Evolutionary conservation across 2,329 filamentous ascomycete genomes (phyloP).

Genomic region (Botryosphaeria dothidea): DNA sequence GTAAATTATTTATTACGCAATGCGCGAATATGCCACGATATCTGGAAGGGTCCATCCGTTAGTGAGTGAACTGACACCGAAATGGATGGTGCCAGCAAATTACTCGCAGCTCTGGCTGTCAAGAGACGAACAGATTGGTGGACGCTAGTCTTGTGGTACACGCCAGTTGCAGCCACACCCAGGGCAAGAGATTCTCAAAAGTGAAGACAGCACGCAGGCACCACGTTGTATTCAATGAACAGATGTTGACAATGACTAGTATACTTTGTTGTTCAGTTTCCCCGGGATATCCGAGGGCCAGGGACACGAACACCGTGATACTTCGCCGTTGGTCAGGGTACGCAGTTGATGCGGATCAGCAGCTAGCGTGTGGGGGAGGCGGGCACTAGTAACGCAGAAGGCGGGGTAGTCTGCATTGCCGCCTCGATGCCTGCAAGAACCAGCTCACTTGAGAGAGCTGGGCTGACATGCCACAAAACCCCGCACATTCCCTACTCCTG

Average conservation of each 20-base stretch:
- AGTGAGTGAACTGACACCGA: not conserved
- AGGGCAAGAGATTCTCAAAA: too few relatives aligned
- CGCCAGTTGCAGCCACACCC: not conserved
- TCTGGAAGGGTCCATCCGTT: not conserved
- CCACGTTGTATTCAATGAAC: too few relatives aligned
- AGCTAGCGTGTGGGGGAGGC: constrained; percentile 8
- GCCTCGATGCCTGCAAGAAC: not conserved
- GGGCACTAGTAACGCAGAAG: constrained; percentile 2
- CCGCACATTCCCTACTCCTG: not conserved
- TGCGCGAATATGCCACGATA: too few relatives aligned
- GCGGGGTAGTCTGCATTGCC: not conserved
- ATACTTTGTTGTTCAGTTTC: too few relatives aligned
- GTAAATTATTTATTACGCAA: too few relatives aligned
- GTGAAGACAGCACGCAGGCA: too few relatives aligned
- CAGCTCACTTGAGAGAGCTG: not conserved
- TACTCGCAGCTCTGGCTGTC: not conserved
- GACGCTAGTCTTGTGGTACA: not conserved
- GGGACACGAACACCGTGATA: not conserved
- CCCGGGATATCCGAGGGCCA: not conserved
- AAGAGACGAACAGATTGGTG: not conserved
- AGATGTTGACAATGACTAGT: too few relatives aligned
- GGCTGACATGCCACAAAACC: constrained; percentile 12
- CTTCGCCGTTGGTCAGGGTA: not conserved
- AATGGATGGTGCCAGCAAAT: not conserved
- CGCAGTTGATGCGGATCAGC: not conserved